Conservation (phyloP, 805 yeast species). For the Metschnikowia gelsemii region DNA sequence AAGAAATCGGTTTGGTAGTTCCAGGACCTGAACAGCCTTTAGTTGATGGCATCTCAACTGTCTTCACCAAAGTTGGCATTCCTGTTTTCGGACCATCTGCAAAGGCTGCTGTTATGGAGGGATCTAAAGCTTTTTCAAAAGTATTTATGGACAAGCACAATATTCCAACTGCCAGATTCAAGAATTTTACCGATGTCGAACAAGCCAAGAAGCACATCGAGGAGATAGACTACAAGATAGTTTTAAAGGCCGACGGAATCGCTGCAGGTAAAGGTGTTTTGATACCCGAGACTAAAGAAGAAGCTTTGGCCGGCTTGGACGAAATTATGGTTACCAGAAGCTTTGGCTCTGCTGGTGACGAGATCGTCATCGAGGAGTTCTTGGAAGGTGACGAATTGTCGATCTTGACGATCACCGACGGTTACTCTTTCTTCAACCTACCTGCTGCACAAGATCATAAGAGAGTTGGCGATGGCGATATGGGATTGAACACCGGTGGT, state of each 20-base stretch:
- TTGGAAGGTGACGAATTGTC: constrained; percentile 97
- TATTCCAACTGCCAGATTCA: constrained; percentile 92
- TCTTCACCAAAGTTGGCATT: constrained; percentile 78
- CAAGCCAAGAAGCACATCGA: constrained; percentile 72
- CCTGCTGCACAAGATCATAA: constrained; percentile 99
- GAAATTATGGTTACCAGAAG: constrained; percentile 87
- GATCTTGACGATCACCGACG: constrained; percentile 88
- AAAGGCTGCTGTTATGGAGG: constrained; percentile 92
- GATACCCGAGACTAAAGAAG: constrained; percentile 80
- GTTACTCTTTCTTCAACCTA: constrained; percentile 82
- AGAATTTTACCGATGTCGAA: constrained; percentile 74
- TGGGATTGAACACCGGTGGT: constrained; percentile 97
- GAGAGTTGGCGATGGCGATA: constrained; percentile 89
- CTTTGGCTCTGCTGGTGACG: constrained; percentile 92
- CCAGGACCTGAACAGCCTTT: constrained; percentile 99
- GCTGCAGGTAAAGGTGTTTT: constrained; percentile 99
- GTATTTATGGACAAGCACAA: constrained; percentile 87
- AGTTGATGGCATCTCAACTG: constrained; percentile 83
- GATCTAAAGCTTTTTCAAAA: constrained; percentile 92
- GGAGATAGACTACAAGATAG: constrained; percentile 69
- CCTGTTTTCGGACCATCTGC: constrained; percentile 97
- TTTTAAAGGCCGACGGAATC: constrained; percentile 94
- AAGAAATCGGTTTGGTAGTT: constrained; percentile 69
- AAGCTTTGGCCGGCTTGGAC: constrained; percentile 79
- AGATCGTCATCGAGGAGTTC: constrained; percentile 91